These are phyloP conservation scores for Conticribra weissflogii DNA, from an alignment of 108 stramenopile species.

Conservation along the genomic window DNA sequence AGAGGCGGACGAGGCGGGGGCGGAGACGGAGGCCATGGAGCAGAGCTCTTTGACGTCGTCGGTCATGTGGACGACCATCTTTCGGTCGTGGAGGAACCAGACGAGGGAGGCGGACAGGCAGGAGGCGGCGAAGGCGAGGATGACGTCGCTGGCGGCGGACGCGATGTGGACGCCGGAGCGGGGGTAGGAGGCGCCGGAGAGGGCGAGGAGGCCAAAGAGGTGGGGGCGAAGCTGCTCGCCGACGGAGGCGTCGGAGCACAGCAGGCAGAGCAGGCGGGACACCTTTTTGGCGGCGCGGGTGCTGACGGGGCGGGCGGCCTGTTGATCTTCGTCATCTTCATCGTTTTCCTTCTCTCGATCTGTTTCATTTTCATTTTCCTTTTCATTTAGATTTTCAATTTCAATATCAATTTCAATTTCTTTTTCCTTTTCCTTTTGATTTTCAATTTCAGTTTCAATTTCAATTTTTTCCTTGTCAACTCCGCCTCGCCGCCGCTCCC, in stretches of 20 bases:
- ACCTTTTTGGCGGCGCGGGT: conserved; percentile 79
- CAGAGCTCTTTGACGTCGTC: conserved; percentile 92
- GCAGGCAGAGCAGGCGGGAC: conserved; percentile 71
- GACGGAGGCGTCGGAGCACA: conserved; percentile 82
- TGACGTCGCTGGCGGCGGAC: conserved; percentile 82
- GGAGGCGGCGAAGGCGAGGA: conserved; percentile 76
- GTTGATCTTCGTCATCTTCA: conserved; percentile 21
- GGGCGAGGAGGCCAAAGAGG: conserved; percentile 89
- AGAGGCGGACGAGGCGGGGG: background rate
- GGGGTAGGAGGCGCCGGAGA: conserved; percentile 90
- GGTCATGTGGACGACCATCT: conserved; percentile 94
- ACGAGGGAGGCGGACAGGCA: conserved; percentile 86
- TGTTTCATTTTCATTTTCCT: too few relatives aligned
- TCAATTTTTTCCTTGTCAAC: too few relatives aligned
- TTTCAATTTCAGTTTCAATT: too few relatives aligned
- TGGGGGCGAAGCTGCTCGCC: conserved; percentile 94
- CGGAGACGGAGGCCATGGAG: conserved; percentile 60
- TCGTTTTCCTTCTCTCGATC: too few relatives aligned
- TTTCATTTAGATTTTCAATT: too few relatives aligned
- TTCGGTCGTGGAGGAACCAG: conserved; percentile 91
- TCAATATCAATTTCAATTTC: too few relatives aligned
- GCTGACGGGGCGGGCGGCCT: conserved; percentile 39
- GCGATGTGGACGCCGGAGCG: conserved; percentile 86
- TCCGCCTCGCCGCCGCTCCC: too few relatives aligned
- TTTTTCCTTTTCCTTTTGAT: too few relatives aligned